phyloP scores from a whole-genome alignment of 768 basidiomycete genomes.

The Kwoniella sp. region DNA sequence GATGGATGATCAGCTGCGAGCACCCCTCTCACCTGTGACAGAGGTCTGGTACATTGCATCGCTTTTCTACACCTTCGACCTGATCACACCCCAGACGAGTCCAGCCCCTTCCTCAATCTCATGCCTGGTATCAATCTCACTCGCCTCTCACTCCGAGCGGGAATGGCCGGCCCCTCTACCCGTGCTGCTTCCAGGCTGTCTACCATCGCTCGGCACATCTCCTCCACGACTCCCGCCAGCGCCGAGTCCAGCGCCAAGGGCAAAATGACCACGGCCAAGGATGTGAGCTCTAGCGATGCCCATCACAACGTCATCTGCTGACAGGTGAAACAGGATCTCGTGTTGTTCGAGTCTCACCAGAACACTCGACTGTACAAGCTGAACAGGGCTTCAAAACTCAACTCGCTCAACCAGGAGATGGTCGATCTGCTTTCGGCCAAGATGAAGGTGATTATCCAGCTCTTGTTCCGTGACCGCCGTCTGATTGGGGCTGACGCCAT shows the following conservation, averaged over 20 bases:
- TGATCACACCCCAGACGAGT: too few relatives aligned
- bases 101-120: too few relatives aligned
- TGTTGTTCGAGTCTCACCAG: constrained; percentile 35
- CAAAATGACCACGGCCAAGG: constrained; percentile 11
- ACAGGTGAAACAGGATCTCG: constrained; percentile 10
- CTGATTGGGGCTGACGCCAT: neutral
- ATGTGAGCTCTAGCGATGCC: constrained; percentile 4
- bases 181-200: too few relatives aligned
- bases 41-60: too few relatives aligned
- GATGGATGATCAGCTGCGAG: too few relatives aligned
- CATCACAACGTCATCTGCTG: neutral
- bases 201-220: constrained; percentile 25
- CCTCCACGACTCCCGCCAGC: constrained; percentile 3
- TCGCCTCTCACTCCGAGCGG: constrained; percentile 25
- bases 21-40: too few relatives aligned
- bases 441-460: constrained; percentile 61
- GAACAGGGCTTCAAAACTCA: constrained; percentile 73
- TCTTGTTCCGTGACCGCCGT: neutral
- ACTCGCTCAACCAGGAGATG: constrained; percentile 78
- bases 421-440: constrained; percentile 64
- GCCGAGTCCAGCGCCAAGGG: constrained; percentile 4
- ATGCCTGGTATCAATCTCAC: too few relatives aligned
- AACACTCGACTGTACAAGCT: constrained; percentile 63
- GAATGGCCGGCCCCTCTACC: constrained; percentile 8
- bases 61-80: too few relatives aligned